A percentile compares a stretch with the other conserved stretches of the same genome.
phyloP scores from a whole-genome alignment of 352 stramenopile species.

The Thalassiosira mediterranea region DNA sequence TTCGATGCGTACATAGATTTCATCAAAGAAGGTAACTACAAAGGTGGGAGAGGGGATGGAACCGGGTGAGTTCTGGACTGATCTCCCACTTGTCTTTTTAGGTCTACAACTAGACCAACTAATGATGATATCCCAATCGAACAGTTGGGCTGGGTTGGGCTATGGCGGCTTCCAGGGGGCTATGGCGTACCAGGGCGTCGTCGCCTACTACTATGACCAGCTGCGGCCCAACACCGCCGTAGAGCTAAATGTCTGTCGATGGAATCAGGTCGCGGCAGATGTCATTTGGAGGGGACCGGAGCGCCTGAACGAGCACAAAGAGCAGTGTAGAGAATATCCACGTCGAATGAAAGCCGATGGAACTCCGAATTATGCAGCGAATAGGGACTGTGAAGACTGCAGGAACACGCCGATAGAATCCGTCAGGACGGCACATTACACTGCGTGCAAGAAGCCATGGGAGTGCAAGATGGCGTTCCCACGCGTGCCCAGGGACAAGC shows the following conservation, averaged over 20 bases:
- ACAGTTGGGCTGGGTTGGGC: constrained; percentile 61
- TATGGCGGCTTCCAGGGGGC: constrained; percentile 69
- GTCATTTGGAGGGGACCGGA: constrained; percentile 48
- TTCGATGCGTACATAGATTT: constrained; percentile 67
- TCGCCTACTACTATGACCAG: constrained; percentile 74
- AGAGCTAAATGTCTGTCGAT: constrained; percentile 69
- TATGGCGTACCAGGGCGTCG: constrained; percentile 66
- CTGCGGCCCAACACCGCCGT: constrained; percentile 55
- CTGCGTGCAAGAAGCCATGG: constrained; percentile 71
- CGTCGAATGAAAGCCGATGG: constrained; percentile 35
- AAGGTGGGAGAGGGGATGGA: constrained; percentile 35
- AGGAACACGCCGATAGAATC: constrained; percentile 47
- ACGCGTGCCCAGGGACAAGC: constrained; percentile 54
- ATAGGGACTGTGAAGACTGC: constrained; percentile 66
- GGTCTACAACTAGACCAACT: too few relatives aligned
- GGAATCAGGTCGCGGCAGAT: constrained; percentile 63
- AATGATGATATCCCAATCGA: too few relatives aligned
- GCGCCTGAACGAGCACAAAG: constrained; percentile 35
- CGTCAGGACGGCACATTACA: constrained; percentile 69
- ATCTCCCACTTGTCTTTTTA: too few relatives aligned
- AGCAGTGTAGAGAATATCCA: constrained; percentile 47
- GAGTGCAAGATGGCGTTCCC: constrained; percentile 57
- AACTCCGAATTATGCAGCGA: constrained; percentile 37
- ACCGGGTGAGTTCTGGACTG: too few relatives aligned
- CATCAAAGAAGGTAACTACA: constrained; percentile 66